phyloP scores from a whole-genome alignment of 306 rosid genomes.

The Herpetospermum pedunculosum region DNA sequence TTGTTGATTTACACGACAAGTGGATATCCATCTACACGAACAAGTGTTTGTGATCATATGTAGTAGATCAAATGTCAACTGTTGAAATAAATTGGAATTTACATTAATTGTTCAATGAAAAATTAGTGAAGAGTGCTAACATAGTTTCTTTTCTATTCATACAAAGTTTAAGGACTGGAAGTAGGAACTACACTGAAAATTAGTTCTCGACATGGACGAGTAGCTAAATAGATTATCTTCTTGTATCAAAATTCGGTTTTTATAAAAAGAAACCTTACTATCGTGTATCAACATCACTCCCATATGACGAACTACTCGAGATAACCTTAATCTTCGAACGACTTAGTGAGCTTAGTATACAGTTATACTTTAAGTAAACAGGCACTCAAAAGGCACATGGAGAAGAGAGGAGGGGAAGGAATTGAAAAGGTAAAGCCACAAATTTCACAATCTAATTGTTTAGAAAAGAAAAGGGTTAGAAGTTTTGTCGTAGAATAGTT shows the following conservation, averaged over 20 bases:
- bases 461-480: not conserved
- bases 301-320: too few relatives aligned
- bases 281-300: too few relatives aligned
- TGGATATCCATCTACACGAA: not conserved
- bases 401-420: not conserved
- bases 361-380: not conserved
- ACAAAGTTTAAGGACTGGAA: too few relatives aligned
- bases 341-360: not conserved
- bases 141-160: too few relatives aligned
- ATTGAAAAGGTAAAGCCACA: not conserved
- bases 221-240: too few relatives aligned
- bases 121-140: not conserved
- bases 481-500: slow-evolving; percentile 10
- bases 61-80: not conserved
- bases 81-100: not conserved
- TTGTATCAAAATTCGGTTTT: too few relatives aligned
- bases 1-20: not conserved
- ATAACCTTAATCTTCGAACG: too few relatives aligned
- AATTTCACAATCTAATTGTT: not conserved
- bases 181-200: too few relatives aligned
- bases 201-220: too few relatives aligned
- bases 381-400: not conserved
- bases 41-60: not conserved
- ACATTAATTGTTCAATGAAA: not conserved
- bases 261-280: too few relatives aligned